Evolutionary conservation across 2,329 filamentous ascomycete genomes (phyloP), one percentile per base, ranked within the genome.

Genomic region (Claviceps fusiformis): DNA sequence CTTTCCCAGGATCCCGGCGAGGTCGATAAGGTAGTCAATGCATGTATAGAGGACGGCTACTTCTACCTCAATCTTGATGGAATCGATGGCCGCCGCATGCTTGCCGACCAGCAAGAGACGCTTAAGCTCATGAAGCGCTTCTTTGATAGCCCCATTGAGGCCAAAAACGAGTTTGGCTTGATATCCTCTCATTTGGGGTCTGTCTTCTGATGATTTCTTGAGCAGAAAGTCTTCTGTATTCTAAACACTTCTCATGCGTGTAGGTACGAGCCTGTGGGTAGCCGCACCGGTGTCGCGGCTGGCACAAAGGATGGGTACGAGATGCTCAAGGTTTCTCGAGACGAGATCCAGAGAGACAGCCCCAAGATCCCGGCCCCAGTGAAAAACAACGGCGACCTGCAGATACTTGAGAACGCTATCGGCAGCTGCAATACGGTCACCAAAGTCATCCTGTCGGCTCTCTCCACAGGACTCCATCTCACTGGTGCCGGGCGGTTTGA

Each of bases 81-180:
- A 58, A 75, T 79, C 57, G 77, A 80, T 60, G 77, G 77, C 58
- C 74, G 75, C 57, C 65, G 76, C 50, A 72, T 78, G 65, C 70
- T 80, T 55, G 69, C 72, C 41, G 77, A 80, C 64, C 71, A 77
- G 59, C 70, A 79, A 63, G 71, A 77, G 59, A 74, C 73, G 2
- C 70, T 80, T 35, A 70, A 73, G 58, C 71, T 80, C 45, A 81
- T 80, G 78, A 68, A 78, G 63, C 73, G 73, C 53, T 81, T 79
- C 70, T 81, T 80, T 58, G 73, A 73, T 37, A 64, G 72, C 0
- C 75, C 77, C 0, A 63, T 79, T 17, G 77, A 80, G 66, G 71
- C 68, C 46, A 80, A 80, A 73, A 80, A 79, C 62, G 73, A 80
- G 62, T 78, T 74, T 60, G 77, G 77, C 3, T 73, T 80, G 7